Evolutionary conservation across 768 basidiomycete genomes (phyloP).

Genomic region (Sistotremastrum niveocremeum): DNA sequence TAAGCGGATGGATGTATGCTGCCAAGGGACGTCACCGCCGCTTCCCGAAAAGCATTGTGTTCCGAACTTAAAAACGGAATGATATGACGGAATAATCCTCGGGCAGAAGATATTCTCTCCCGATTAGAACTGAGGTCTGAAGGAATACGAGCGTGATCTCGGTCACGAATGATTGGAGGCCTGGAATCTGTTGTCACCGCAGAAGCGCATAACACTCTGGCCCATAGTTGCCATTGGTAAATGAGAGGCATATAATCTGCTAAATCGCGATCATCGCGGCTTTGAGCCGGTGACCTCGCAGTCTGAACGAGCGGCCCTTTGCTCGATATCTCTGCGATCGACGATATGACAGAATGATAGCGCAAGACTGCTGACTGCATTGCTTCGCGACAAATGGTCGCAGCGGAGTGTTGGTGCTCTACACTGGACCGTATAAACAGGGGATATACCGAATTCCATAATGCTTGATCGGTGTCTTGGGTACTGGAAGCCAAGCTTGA

Average conservation of each 20-base stretch:
- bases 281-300: conserved; percentile 23
- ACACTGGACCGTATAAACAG: conserved; percentile 44
- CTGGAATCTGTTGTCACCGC: conserved; percentile 50
- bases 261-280: conserved; percentile 40
- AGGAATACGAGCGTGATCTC: conserved; percentile 56
- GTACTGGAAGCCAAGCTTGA: conserved; percentile 23
- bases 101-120: conserved; percentile 69
- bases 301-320: conserved; percentile 35
- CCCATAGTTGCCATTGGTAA: conserved; percentile 76
- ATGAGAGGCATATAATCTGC: conserved; percentile 45
- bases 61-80: conserved; percentile 84
- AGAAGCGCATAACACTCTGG: conserved; percentile 76
- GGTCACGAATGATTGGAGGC: conserved; percentile 26
- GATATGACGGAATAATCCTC: conserved; percentile 72
- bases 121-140: conserved; percentile 68
- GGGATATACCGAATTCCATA: conserved; percentile 69
- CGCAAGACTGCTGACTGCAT: conserved; percentile 55
- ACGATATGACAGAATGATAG: conserved; percentile 58
- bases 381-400: conserved; percentile 45
- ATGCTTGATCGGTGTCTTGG: conserved; percentile 47
- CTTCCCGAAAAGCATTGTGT: conserved; percentile 68
- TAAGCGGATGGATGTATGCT: conserved; percentile 69
- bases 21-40: conserved; percentile 80
- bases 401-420: conserved; percentile 31
- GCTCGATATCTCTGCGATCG: conserved; percentile 58